A percentile compares a stretch with the other conserved stretches of the same genome.
These are phyloP conservation scores for Yamadazyma oceani DNA, from an alignment of 1,139 yeast species.

Conservation along the genomic window DNA sequence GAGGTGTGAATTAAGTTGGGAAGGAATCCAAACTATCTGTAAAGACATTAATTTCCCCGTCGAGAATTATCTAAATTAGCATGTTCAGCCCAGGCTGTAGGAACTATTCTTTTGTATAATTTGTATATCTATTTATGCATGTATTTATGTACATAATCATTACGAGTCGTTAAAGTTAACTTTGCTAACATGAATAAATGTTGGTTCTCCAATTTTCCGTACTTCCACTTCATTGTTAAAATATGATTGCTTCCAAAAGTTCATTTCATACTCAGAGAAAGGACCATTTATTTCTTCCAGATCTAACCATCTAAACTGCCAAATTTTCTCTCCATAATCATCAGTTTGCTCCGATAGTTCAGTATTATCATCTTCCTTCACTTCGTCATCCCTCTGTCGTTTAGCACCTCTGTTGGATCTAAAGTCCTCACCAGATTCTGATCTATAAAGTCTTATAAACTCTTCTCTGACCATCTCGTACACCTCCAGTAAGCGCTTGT, in stretches of 20 bases:
- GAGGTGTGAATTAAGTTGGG: conserved; percentile 62
- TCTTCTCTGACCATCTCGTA: conserved; percentile 63
- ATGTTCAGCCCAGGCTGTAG: no score
- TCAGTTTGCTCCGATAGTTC: conserved; percentile 9
- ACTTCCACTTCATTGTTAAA: conserved; percentile 53
- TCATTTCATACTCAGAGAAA: conserved; percentile 54
- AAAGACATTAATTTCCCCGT: conserved; percentile 55
- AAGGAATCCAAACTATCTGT: conserved; percentile 50
- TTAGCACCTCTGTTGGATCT: conserved; percentile 22
- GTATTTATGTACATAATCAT: conserved; percentile 1
- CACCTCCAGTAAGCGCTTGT: conserved; percentile 39
- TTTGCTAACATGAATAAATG: conserved; percentile 27
- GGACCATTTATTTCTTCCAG: conserved; percentile 59
- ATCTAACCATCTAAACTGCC: conserved; percentile 68
- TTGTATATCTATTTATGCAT: background rate
- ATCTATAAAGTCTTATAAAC: conserved; percentile 50
- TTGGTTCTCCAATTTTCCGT: conserved; percentile 31
- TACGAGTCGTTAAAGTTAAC: conserved; percentile 21
- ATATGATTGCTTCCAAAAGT: conserved; percentile 57
- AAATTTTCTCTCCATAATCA: conserved; percentile 37
- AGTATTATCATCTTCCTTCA: conserved; percentile 7
- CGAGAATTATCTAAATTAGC: conserved; percentile 43
- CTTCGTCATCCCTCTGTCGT: conserved; percentile 15
- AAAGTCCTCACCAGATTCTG: conserved; percentile 49
- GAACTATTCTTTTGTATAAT: background rate